phyloP scores from a whole-genome alignment of 257 asterid species.

The Capsicum pubescens region DNA sequence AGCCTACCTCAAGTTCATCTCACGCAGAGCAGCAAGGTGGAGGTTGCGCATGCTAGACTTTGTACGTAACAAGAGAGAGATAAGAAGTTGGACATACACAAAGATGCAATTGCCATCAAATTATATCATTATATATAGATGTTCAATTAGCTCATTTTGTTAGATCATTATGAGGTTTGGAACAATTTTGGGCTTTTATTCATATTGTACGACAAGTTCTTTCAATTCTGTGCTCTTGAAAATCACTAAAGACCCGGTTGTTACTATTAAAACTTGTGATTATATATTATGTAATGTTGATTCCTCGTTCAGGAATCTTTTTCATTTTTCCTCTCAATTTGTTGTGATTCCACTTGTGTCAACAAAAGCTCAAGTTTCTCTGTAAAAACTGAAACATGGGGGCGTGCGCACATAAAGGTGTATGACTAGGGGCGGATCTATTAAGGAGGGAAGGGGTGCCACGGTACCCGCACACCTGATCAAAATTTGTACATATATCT shows the following conservation, averaged over 20 bases:
- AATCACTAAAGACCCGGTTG: not conserved
- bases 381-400: no score
- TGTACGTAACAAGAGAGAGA: constrained; percentile 25
- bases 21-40: constrained; percentile 54
- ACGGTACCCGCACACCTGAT: no score
- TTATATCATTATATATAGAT: not conserved
- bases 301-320: constrained; percentile 22
- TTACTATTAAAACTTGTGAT: not conserved
- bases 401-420: no score
- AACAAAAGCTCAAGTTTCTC: no score
- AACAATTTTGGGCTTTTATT: constrained; percentile 19
- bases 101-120: constrained; percentile 24
- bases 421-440: no score
- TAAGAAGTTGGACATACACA: constrained; percentile 20
- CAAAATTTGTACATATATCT: no score
- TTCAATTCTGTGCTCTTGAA: not conserved
- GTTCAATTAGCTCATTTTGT: constrained; percentile 28
- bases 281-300: constrained; percentile 1
- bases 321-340: no score
- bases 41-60: constrained; percentile 55
- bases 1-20: constrained; percentile 44
- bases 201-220: constrained; percentile 13
- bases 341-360: no score
- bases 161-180: constrained; percentile 22
- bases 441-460: no score